Percentiles rank a stretch among this genome's conserved stretches.
Conservation (phyloP, 2,329 filamentous ascomycete species). For the Colletotrichum chlorophyti region DNA sequence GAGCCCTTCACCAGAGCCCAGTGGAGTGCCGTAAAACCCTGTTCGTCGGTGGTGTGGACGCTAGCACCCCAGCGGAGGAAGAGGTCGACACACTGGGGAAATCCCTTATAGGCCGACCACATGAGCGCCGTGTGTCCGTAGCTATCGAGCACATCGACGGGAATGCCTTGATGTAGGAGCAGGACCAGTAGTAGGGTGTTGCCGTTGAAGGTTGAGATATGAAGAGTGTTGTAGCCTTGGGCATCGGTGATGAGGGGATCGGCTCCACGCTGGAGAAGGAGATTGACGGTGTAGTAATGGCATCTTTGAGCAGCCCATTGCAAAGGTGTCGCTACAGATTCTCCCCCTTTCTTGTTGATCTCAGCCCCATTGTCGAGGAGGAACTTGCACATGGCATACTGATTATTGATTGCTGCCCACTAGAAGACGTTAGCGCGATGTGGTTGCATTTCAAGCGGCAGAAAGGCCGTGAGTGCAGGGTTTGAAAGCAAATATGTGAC, state of each 20-base stretch:
- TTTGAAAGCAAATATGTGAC: conserved; percentile 37
- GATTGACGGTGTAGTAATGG: conserved; percentile 94
- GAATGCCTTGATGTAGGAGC: conserved; percentile 92
- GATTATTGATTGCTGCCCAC: conserved; percentile 99
- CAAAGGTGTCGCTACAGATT: conserved; percentile 90
- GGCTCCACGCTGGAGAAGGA: conserved; percentile 88
- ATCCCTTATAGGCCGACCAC: conserved; percentile 99
- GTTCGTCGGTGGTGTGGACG: conserved; percentile 87
- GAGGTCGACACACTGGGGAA: conserved; percentile 87
- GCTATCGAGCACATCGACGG: conserved; percentile 87
- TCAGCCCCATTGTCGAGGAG: conserved; percentile 85
- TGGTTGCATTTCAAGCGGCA: conserved; percentile 2
- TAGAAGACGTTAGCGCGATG: conserved; percentile 46
- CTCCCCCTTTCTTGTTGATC: conserved; percentile 94
- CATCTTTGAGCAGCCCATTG: conserved; percentile 98
- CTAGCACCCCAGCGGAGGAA: conserved; percentile 95
- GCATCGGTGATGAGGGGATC: conserved; percentile 92
- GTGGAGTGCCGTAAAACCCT: conserved; percentile 92
- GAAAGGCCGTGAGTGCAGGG: not conserved
- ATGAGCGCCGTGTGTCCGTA: conserved; percentile 95
- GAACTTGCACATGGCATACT: conserved; percentile 96
- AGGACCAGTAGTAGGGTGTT: conserved; percentile 90
- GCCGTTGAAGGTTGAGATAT: conserved; percentile 96
- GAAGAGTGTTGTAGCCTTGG: conserved; percentile 97
- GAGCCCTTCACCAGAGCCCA: conserved; percentile 97